phyloP scores from a whole-genome alignment of 495 filamentous ascomycete species.

The Aspergillus leporis region DNA sequence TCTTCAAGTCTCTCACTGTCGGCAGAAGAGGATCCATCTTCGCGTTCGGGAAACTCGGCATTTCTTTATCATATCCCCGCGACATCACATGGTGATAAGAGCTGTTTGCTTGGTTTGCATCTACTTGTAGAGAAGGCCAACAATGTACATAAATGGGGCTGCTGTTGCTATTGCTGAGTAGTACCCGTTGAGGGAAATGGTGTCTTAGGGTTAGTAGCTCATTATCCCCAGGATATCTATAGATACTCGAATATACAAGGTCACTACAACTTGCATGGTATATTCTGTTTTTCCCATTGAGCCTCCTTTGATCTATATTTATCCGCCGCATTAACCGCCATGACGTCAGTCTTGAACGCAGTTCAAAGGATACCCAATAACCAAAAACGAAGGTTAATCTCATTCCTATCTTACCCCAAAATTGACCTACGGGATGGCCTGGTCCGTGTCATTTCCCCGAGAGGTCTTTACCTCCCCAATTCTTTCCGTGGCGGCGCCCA shows the following conservation, averaged over 20 bases:
- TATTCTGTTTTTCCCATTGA: no score
- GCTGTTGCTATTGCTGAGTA: no score
- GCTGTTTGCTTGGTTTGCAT: not conserved
- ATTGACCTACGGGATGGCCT: conserved; percentile 29
- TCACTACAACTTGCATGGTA: no score
- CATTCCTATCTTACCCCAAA: not conserved
- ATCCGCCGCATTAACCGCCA: not conserved
- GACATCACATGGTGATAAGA: not conserved
- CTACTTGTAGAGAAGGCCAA: not conserved
- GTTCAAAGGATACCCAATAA: no score
- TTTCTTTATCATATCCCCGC: not conserved
- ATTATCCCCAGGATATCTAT: no score
- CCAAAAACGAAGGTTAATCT: not conserved
- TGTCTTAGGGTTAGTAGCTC: no score
- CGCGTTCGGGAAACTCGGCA: not conserved
- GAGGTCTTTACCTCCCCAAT: conserved; percentile 37
- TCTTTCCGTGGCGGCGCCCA: conserved; percentile 35
- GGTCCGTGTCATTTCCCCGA: conserved; percentile 38
- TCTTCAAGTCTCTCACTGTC: no score
- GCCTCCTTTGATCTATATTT: no score
- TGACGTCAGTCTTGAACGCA: not conserved
- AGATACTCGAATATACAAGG: no score
- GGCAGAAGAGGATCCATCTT: no score
- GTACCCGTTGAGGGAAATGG: no score
- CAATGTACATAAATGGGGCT: no score